These are phyloP conservation scores for Saccharomycopsis crataegensis DNA, from an alignment of 1,139 yeast species.

Conservation along the genomic window DNA sequence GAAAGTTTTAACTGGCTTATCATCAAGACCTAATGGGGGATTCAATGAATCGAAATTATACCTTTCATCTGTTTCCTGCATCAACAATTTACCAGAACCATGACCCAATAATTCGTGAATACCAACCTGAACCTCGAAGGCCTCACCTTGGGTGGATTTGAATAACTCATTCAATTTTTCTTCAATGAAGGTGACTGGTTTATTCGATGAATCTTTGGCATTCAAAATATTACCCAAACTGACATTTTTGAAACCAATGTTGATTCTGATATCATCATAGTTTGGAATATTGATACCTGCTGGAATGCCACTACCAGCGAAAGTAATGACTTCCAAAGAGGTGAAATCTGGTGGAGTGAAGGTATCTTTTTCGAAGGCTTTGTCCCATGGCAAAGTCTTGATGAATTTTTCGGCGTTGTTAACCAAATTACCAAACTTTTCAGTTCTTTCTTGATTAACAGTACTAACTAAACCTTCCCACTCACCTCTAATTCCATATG, in stretches of 20 bases:
- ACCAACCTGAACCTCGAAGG: conserved; percentile 90
- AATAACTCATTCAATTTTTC: conserved; percentile 47
- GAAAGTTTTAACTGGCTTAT: conserved; percentile 53
- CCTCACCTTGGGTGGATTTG: conserved; percentile 69
- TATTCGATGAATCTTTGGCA: conserved; percentile 62
- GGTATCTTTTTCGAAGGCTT: conserved; percentile 68
- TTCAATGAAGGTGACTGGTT: conserved; percentile 60
- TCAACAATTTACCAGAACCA: conserved; percentile 78
- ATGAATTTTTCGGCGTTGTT: conserved; percentile 59
- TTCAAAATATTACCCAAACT: conserved; percentile 79
- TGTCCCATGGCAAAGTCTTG: conserved; percentile 66
- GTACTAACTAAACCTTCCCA: conserved; percentile 94
- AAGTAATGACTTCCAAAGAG: conserved; percentile 79
- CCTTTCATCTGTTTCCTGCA: conserved; percentile 52
- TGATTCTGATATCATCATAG: conserved; percentile 80
- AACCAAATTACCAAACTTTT: conserved; percentile 67
- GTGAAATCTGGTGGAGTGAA: conserved; percentile 91
- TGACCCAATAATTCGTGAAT: conserved; percentile 90
- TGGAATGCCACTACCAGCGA: conserved; percentile 85
- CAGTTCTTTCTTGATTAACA: conserved; percentile 82
- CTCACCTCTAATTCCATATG: conserved; percentile 87
- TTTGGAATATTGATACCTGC: conserved; percentile 92
- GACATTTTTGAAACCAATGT: conserved; percentile 81
- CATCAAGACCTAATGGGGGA: conserved; percentile 53
- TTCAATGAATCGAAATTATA: conserved; percentile 61